Evolutionary conservation across 1,139 yeast genomes (phyloP).

Genomic region (Yamadazyma jaroonii): DNA sequence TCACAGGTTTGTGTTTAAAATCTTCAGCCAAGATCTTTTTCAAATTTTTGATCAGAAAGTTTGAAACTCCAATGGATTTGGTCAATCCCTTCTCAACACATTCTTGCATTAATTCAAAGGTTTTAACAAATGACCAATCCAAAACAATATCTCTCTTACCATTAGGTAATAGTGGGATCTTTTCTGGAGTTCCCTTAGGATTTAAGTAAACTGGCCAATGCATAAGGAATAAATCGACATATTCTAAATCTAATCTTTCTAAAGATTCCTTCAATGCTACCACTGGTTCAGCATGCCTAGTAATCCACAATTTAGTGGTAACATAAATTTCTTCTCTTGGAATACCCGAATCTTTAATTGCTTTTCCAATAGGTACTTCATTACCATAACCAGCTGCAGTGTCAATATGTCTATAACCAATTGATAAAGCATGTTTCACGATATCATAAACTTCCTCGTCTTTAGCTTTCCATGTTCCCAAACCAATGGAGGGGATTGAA

Average conservation of each 20-base stretch:
- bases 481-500: constrained; percentile 65
- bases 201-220: constrained; percentile 81
- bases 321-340: constrained; percentile 70
- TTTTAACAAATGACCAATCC: constrained; percentile 54
- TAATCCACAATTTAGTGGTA: constrained; percentile 79
- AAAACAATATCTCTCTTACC: constrained; percentile 24
- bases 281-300: constrained; percentile 59
- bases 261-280: constrained; percentile 62
- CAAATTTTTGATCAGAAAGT: constrained; percentile 50
- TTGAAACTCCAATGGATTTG: constrained; percentile 77
- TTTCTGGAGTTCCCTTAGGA: constrained; percentile 26
- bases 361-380: constrained; percentile 66
- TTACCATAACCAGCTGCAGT: constrained; percentile 69
- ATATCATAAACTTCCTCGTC: constrained; percentile 60
- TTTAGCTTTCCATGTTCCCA: constrained; percentile 77
- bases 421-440: constrained; percentile 55
- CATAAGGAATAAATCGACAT: constrained; percentile 77
- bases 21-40: constrained; percentile 55
- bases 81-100: constrained; percentile 51
- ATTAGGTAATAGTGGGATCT: constrained; percentile 28
- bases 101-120: constrained; percentile 65
- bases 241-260: constrained; percentile 66
- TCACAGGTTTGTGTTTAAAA: constrained; percentile 57
- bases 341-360: constrained; percentile 61
- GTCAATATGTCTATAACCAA: constrained; percentile 79